Evolutionary conservation across 2,329 filamentous ascomycete species (phyloP).

Genomic region (Triangularia setosa): DNA sequence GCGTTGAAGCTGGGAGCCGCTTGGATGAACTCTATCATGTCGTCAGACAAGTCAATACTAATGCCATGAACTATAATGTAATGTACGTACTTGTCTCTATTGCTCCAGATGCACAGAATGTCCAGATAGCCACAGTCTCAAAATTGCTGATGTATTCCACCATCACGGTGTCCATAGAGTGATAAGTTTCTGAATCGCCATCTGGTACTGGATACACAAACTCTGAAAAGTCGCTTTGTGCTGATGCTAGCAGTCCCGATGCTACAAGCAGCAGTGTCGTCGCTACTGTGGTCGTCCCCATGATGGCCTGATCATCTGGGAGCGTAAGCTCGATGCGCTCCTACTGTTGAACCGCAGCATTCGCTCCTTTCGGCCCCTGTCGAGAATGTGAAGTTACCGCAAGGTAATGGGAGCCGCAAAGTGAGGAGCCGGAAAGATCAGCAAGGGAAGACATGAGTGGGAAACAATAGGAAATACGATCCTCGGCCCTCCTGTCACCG

Average conservation of each 20-base stretch:
- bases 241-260: not conserved
- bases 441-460: not conserved
- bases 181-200: constrained; percentile 1
- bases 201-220: not conserved
- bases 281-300: not conserved
- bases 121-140: not conserved
- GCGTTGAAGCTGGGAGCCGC: constrained; percentile 8
- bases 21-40: constrained; percentile 1
- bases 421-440: not conserved
- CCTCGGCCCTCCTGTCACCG: not conserved
- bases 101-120: constrained; percentile 8
- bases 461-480: not conserved
- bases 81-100: not conserved
- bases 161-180: constrained; percentile 14
- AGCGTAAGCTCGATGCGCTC: no score
- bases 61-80: not conserved
- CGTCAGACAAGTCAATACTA: not conserved
- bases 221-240: not conserved
- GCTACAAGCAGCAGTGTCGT: not conserved
- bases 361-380: not conserved
- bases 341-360: not conserved
- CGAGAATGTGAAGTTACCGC: not conserved
- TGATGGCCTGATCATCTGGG: not conserved
- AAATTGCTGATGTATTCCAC: constrained; percentile 9
- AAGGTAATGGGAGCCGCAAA: not conserved